These are phyloP conservation scores for Moniliophthora roreri DNA, from an alignment of 1,284 basidiomycete genomes.

Conservation along the genomic window DNA sequence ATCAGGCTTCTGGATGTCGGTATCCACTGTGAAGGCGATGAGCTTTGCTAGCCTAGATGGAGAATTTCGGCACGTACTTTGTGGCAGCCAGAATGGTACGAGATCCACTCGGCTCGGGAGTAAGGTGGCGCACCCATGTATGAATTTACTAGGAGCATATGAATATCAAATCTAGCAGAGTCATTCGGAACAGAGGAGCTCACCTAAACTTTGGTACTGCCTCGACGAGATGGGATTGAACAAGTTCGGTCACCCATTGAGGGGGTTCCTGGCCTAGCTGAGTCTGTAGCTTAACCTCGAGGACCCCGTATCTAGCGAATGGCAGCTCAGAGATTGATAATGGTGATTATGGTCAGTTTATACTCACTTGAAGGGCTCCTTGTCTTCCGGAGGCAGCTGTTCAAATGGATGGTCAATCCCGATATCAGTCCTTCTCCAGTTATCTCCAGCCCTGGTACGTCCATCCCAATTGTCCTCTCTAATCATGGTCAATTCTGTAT, in stretches of 20 bases:
- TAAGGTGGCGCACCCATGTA: slow-evolving; percentile 95
- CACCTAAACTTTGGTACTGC: slow-evolving; percentile 90
- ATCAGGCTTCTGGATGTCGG: slow-evolving; percentile 88
- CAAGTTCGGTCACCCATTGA: slow-evolving; percentile 94
- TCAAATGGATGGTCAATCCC: slow-evolving; percentile 93
- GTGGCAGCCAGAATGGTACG: slow-evolving; percentile 99
- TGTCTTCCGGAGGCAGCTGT: slow-evolving; percentile 77
- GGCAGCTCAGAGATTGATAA: neutral
- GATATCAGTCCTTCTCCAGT: slow-evolving; percentile 95
- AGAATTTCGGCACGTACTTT: slow-evolving; percentile 53
- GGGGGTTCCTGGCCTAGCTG: slow-evolving; percentile 96
- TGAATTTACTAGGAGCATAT: slow-evolving; percentile 77
- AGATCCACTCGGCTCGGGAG: slow-evolving; percentile 93
- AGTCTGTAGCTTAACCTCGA: slow-evolving; percentile 98
- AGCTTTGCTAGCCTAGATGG: too few species aligned
- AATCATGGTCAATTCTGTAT: slow-evolving; percentile 93
- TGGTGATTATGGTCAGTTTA: neutral
- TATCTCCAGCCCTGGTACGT: slow-evolving; percentile 70
- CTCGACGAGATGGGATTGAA: slow-evolving; percentile 92
- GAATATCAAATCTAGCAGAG: neutral
- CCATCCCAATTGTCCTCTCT: slow-evolving; percentile 99
- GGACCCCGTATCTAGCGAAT: slow-evolving; percentile 69
- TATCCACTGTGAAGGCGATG: too few species aligned
- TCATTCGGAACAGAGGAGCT: slow-evolving; percentile 12
- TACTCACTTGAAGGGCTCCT: slow-evolving; percentile 87